Base-by-base conservation (phyloP, 2,329 filamentous ascomycete genomes). In the Annulohypoxylon truncatum region DNA sequence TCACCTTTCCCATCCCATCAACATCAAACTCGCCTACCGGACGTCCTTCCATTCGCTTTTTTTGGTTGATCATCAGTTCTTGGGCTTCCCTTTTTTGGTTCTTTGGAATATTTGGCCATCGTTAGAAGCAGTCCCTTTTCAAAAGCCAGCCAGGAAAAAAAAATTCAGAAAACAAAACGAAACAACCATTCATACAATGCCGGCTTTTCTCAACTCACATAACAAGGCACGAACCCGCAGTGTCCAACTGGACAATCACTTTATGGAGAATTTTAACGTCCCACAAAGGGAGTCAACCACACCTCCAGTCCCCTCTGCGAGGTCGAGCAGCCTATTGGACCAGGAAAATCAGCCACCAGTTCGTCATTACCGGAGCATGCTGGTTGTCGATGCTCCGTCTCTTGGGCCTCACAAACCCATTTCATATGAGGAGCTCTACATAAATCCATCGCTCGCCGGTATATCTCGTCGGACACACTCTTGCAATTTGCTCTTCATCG, bases 331-430 rank as follows among this genome's bases (percentile, higher is more conserved):
- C 60, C 68, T 79, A 28, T 69, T 76, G 10, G 62, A 74, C 26
- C 63, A 72, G 64, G 78, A 81, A 66, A 79, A 80, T 44, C 71
- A 79, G 75, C 69, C 69, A 75, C 72, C 72, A 24, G 71, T 77
- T 59, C 75, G 73, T 38, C 78, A 79, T 44, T 85, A 82, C 69
- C 81, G 82, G 64, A 88, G 84, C 75, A 85, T 88, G 85, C 78
- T 87, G 18, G 82, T 85, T 47, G 77, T 87, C 15, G 84, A 85
- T 46, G 79, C 81, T 26, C 80, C 82, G 1, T 83, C 84, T 10
- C 77, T 86, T 22, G 79, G 76, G 6, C 78, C 81, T 3, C 75
- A 80, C 67, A 79, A 79, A 54, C 80, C 81, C 31, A 78, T 85
- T 67, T 79, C 79, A 9, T 84, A 82, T 70, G 81, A 83, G 22